Evolutionary conservation across 2,329 filamentous ascomycete genomes (phyloP).

Genomic region (Colletotrichum euphorbiae): DNA sequence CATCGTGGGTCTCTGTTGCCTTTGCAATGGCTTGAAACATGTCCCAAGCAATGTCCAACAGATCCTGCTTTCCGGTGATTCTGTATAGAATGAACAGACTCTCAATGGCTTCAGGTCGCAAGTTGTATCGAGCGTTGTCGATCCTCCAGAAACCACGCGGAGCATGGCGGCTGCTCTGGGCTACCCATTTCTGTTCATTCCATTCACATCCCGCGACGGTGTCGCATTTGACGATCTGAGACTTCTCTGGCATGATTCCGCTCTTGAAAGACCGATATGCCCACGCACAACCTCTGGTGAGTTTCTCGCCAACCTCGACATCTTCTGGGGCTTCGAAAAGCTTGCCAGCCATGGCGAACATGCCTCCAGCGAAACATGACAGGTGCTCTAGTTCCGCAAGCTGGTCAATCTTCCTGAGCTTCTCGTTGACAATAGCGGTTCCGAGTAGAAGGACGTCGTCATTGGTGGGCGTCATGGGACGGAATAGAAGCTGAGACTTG

Average conservation of each 20-base stretch:
- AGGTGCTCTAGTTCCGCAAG: conserved; percentile 57
- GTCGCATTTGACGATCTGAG: conserved; percentile 56
- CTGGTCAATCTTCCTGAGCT: conserved; percentile 38
- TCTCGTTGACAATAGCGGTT: conserved; percentile 44
- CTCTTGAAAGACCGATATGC: conserved; percentile 60
- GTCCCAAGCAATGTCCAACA: conserved; percentile 64
- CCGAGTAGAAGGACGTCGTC: conserved; percentile 67
- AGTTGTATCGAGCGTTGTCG: conserved; percentile 61
- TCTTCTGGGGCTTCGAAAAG: conserved; percentile 56
- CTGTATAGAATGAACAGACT: conserved; percentile 68
- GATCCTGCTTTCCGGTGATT: conserved; percentile 59
- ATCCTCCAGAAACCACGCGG: conserved; percentile 72
- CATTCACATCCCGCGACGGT: conserved; percentile 58
- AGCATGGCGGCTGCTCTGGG: conserved; percentile 43
- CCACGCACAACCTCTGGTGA: conserved; percentile 65
- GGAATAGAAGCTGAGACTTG: conserved; percentile 69
- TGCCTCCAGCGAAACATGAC: conserved; percentile 64
- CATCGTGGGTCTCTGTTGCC: conserved; percentile 58
- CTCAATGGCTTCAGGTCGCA: conserved; percentile 65
- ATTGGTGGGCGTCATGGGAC: conserved; percentile 67
- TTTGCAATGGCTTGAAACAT: conserved; percentile 63
- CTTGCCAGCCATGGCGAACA: conserved; percentile 61
- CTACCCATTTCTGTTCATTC: conserved; percentile 46
- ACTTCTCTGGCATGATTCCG: conserved; percentile 66
- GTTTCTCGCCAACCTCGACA: conserved; percentile 56